Percentiles rank a stretch among this genome's conserved stretches.
Evolutionary conservation across 306 rosid genomes (phyloP).

Genomic region (Geum urbanum): DNA sequence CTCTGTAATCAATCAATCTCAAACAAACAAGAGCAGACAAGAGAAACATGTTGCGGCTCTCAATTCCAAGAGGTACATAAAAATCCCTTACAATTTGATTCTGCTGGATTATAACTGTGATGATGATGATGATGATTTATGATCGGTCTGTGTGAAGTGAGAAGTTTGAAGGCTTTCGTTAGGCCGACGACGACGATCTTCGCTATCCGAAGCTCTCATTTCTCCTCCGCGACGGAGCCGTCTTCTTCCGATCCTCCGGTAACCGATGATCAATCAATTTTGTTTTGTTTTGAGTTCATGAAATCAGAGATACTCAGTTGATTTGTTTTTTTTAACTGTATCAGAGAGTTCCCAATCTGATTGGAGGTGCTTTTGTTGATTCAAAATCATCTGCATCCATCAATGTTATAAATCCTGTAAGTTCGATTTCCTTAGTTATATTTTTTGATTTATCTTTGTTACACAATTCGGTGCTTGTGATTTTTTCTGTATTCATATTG

Average conservation of each 20-base stretch:
- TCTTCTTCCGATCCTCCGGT: slow-evolving; percentile 53
- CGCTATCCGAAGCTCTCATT: slow-evolving; percentile 47
- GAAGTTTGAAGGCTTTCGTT: slow-evolving; percentile 41
- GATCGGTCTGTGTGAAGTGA: slow-evolving; percentile 38
- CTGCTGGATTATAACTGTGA: background rate
- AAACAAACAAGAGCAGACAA: no score
- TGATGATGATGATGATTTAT: background rate
- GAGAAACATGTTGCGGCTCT: slow-evolving; percentile 33
- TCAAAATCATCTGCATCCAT: slow-evolving; percentile 59
- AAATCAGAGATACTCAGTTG: no score
- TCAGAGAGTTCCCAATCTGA: slow-evolving; percentile 89
- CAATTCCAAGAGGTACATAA: slow-evolving; percentile 36
- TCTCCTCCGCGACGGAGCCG: slow-evolving; percentile 37
- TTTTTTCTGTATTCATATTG: background rate
- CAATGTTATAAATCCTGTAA: slow-evolving; percentile 83
- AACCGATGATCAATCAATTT: slow-evolving; percentile 18
- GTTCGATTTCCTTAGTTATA: background rate
- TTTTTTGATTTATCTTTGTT: background rate
- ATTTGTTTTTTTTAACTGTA: slow-evolving; percentile 16
- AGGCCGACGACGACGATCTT: slow-evolving; percentile 43
- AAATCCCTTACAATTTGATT: background rate
- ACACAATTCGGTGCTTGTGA: slow-evolving; percentile 5
- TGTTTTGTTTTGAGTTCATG: background rate
- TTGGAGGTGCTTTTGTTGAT: slow-evolving; percentile 74
- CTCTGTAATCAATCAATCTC: background rate